Evolutionary conservation across 139 green algal genomes (phyloP), one percentile per base, ranked within the genome.

Genomic region (Nannochloris sp.): DNA sequence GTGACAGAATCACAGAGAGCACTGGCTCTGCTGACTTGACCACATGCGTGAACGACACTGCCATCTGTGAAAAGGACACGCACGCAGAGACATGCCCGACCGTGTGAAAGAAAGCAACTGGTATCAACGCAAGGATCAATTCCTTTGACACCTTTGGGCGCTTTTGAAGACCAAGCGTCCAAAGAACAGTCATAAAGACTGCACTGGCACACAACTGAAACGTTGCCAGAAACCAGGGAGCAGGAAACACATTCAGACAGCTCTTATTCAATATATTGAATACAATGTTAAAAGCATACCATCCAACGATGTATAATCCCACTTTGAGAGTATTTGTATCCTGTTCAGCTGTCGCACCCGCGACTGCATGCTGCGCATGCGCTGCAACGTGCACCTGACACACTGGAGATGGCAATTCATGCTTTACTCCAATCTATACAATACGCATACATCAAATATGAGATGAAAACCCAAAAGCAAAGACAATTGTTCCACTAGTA

Each of bases 221-320:
- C 1, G 87, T 82, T 9, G 84, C 81, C 55, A 95, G 85, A 67
- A 94, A 87, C 82, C 84, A 95, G 12, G 88, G 88, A 28, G 78
- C 87, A 6, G 87, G 84, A 61, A 95, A 95, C 6, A 80, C 65
- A 68, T 93, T 95, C 25, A 95, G 79, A 2, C 83, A 61, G 56
- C 68, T 84, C 82, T 95, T 95, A 79, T 95, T 95, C 4, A 90
- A 45, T 44, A 95, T 87, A 82, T 95, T 95, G 84, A 95, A 95
- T 14, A 85, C 72, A 49, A 95, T 93, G 77, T 95, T 95, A 71
- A 93, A 93, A 0, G 75, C 86, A 55, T 94, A 94, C 86, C 86
- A 89, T 58, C 20, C 14, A 59, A 30, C 16, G 4, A 66, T 44
- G 6, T 70, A 70, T 23, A 23, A 20, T 9, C 46, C 46, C n/a